Conservation (phyloP, 257 asterid species). For the Solanum chilense region DNA sequence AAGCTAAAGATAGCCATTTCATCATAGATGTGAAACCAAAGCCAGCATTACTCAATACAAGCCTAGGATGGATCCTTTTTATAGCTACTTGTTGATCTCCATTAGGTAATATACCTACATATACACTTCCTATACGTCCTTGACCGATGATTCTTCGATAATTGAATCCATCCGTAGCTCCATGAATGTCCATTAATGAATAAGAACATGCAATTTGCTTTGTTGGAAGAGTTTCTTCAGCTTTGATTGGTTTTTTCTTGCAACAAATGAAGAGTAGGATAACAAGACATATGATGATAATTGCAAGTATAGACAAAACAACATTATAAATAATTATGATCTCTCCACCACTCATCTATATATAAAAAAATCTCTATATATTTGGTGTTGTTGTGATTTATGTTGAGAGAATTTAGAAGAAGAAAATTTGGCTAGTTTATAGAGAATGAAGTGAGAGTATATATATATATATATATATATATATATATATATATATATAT, state of each 20-base stretch:
- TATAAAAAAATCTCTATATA: neutral
- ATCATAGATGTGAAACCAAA: conserved; percentile 58
- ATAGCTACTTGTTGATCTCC: conserved; percentile 55
- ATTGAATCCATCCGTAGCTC: conserved; percentile 83
- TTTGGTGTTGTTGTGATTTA: neutral
- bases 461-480: neutral
- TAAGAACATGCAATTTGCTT: conserved; percentile 32
- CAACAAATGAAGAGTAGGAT: conserved; percentile 30
- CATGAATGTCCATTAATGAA: conserved; percentile 57
- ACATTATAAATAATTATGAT: conserved; percentile 23
- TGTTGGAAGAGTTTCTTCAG: conserved; percentile 16
- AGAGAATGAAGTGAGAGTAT: neutral
- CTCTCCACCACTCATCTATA: conserved; percentile 16
- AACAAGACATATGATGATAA: conserved; percentile 15
- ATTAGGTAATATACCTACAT: conserved; percentile 57
- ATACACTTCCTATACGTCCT: conserved; percentile 69
- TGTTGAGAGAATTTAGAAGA: neutral
- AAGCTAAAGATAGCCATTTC: conserved; percentile 50
- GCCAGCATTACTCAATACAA: conserved; percentile 62
- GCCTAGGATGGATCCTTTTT: conserved; percentile 60
- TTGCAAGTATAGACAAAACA: conserved; percentile 22
- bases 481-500: neutral
- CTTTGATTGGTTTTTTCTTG: conserved; percentile 23
- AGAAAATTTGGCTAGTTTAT: neutral
- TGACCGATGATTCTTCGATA: conserved; percentile 55